phyloP scores from a whole-genome alignment of 2,329 filamentous ascomycete species.

The Nothophoma quercina region DNA sequence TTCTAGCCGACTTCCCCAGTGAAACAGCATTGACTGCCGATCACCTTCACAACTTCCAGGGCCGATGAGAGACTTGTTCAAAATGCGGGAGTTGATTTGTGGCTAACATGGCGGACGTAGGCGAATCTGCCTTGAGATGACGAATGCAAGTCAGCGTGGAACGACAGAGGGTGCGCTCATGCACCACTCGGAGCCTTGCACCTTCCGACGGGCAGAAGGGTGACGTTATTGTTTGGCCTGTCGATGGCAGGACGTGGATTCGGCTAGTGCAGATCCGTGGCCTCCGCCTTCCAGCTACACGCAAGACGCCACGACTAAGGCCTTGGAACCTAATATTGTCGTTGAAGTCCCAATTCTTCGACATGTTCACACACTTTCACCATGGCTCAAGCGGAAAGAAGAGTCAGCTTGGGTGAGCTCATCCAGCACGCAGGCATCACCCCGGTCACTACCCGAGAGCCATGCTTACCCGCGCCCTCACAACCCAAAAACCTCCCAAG shows the following conservation, averaged over 20 bases:
- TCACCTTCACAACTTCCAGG: background rate
- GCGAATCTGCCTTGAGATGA: constrained; percentile 3
- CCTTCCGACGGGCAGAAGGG: constrained; percentile 16
- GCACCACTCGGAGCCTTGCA: constrained; percentile 8
- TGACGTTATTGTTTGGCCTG: constrained; percentile 16
- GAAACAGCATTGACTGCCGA: constrained; percentile 5
- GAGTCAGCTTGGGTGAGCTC: constrained; percentile 40
- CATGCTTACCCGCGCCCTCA: constrained; percentile 42
- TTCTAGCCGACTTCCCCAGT: constrained; percentile 18
- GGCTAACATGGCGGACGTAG: background rate
- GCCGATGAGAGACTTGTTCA: background rate
- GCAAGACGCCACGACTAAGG: constrained; percentile 13
- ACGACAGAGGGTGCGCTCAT: constrained; percentile 5
- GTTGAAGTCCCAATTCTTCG: constrained; percentile 7
- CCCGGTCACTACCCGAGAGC: constrained; percentile 37
- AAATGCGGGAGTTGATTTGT: background rate
- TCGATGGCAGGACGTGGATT: constrained; percentile 3
- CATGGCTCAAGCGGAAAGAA: constrained; percentile 34
- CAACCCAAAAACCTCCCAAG: constrained; percentile 39
- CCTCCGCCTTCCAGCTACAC: constrained; percentile 11
- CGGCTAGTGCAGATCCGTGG: constrained; percentile 14
- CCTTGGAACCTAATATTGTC: constrained; percentile 9
- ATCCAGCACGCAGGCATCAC: constrained; percentile 39
- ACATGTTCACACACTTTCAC: constrained; percentile 12
- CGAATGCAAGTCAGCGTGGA: background rate